Base-by-base conservation (phyloP, 1,139 yeast species). In the Lodderomyces pseudojiufengensis region DNA sequence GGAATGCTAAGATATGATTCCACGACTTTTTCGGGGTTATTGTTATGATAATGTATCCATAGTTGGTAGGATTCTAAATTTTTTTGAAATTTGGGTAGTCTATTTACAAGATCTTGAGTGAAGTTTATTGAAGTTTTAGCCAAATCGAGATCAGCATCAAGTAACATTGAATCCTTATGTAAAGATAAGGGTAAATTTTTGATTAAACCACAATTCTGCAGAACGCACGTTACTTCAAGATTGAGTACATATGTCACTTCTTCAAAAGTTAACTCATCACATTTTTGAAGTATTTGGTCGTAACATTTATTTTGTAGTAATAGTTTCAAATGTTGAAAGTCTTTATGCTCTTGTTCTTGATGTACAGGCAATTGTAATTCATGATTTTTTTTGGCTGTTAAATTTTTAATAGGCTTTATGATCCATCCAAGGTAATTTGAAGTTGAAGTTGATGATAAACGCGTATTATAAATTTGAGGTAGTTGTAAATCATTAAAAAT, bases 11-110 rank as follows among this genome's bases (percentile, higher is more conserved):
- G 46, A 4, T 54, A 38, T 11, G 59, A 43, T 15, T 41, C 39
- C 33, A 55, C 57, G 11, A 61, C 33, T 10, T 51, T 45, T 22
- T 46, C 46, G 13, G 56, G 12, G 33, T 63, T 62, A 38, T 61
- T 58, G 48, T 48, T 50, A 43, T 65, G 70, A 43, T 59, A 64
- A 38, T 63, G 53, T 18, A 62, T 40, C 63, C 67, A 60, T 7
- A 61, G 54, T 9, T 32, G 20, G 22, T 32, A 37, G n/a, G 37
- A 18, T 5, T 18, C 7, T 18, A 7, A 5, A 7, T 18, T 18
- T 18, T 5, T 18, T 18, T n/a, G n/a, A n/a, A n/a, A n/a, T n/a
- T n/a, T n/a, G n/a, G 20, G 20, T 18, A 18, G 20, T 18, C 7
- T 18, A 18, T 18, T 18, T 18, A 18, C 20, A 18, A 18, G 20